Conservation (phyloP, 257 asterid genomes). For the Solanum lycopersicoides region DNA sequence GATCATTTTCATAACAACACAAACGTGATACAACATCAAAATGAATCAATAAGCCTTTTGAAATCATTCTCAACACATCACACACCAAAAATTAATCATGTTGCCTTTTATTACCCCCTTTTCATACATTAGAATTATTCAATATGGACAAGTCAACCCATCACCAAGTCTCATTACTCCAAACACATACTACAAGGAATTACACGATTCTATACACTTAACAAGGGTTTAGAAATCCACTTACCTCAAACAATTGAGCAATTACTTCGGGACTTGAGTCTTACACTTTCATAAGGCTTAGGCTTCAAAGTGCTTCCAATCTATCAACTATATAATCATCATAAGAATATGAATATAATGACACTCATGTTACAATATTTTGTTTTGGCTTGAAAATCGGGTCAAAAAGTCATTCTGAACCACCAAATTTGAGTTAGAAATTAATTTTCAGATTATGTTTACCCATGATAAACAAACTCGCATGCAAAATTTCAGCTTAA, state of each 20-base stretch:
- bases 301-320: not conserved
- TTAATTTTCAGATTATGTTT: not conserved
- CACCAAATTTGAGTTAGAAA: not conserved
- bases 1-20: too few relatives aligned
- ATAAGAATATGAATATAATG: not conserved
- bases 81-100: too few relatives aligned
- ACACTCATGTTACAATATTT: too few relatives aligned
- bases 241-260: not conserved
- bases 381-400: too few relatives aligned
- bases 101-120: not conserved
- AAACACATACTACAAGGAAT: not conserved
- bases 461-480: not conserved
- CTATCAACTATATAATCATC: not conserved
- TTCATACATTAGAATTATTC: not conserved
- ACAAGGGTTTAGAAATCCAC: not conserved
- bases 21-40: not conserved
- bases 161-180: not conserved
- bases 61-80: not conserved
- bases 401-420: not conserved
- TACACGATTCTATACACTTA: not conserved
- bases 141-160: not conserved
- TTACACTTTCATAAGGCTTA: not conserved
- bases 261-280: not conserved
- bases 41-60: not conserved
- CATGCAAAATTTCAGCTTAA: not conserved